Evolutionary conservation across 257 asterid genomes (phyloP).

Genomic region (Solanum ossicruentum): DNA sequence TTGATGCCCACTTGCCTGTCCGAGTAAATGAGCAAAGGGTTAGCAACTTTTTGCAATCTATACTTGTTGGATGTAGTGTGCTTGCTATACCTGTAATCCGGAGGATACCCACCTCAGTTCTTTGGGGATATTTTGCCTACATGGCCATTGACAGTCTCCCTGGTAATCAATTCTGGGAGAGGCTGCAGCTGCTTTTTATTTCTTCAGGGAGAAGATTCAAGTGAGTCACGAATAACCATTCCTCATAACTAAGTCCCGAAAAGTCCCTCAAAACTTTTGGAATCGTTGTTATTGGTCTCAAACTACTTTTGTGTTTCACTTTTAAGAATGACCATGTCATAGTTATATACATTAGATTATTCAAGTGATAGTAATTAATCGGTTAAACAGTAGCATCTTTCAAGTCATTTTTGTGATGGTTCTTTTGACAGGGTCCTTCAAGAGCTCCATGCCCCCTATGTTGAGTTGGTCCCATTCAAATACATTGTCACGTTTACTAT

Average conservation of each 20-base stretch:
- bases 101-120: constrained; percentile 84
- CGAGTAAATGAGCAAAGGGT: constrained; percentile 91
- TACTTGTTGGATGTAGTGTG: constrained; percentile 60
- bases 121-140: constrained; percentile 98
- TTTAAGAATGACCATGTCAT: neutral
- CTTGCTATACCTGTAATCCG: constrained; percentile 64
- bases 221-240: constrained; percentile 27
- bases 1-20: constrained; percentile 85
- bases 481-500: constrained; percentile 55
- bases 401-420: neutral
- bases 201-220: constrained; percentile 86
- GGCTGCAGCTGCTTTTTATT: constrained; percentile 58
- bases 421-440: constrained; percentile 45
- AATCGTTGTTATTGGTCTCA: neutral
- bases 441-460: constrained; percentile 64
- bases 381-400: neutral
- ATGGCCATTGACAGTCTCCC: constrained; percentile 98
- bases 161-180: constrained; percentile 94
- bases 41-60: constrained; percentile 80
- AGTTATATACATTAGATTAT: neutral
- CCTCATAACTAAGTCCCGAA: neutral
- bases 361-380: neutral
- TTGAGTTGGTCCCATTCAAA: constrained; percentile 81
- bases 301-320: neutral
- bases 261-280: neutral